phyloP scores from a whole-genome alignment of 2,329 filamentous ascomycete genomes.

The Fusarium redolens region DNA sequence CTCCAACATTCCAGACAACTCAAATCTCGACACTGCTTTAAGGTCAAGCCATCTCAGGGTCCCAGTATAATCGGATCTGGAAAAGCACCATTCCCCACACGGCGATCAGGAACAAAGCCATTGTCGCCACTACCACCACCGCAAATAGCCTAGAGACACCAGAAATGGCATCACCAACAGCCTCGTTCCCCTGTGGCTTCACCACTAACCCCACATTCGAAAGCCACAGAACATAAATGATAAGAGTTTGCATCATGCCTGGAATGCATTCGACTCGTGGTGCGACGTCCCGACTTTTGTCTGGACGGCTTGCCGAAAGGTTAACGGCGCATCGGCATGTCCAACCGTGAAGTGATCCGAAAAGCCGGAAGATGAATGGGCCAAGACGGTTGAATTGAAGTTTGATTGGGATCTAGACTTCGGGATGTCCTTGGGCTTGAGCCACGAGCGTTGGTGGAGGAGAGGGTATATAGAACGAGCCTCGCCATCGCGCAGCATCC shows the following conservation, averaged over 20 bases:
- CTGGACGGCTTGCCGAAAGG: conserved; percentile 8
- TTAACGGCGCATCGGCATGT: conserved; percentile 14
- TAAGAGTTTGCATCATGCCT: neutral
- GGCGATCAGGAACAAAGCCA: conserved; percentile 21
- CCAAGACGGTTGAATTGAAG: neutral
- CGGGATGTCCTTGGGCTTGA: neutral
- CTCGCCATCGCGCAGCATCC: neutral
- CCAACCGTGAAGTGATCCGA: neutral
- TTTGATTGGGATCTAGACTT: neutral
- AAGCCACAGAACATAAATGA: neutral
- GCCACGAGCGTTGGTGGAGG: neutral
- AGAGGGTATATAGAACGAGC: conserved; percentile 20
- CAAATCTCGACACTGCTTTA: fast-evolving
- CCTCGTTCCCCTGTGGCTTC: conserved; percentile 1
- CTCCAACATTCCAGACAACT: conserved; percentile 7
- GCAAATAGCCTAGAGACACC: conserved; percentile 1
- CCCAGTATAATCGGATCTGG: neutral
- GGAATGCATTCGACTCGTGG: conserved; percentile 27
- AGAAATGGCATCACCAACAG: conserved; percentile 2
- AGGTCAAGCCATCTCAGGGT: neutral
- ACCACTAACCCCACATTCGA: neutral
- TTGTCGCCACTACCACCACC: conserved; percentile 17
- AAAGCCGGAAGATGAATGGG: neutral
- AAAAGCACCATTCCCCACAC: neutral
- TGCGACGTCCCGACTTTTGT: neutral